Base-by-base conservation (phyloP, 2,329 filamentous ascomycete species). In the Aspergillus sclerotialis region DNA sequence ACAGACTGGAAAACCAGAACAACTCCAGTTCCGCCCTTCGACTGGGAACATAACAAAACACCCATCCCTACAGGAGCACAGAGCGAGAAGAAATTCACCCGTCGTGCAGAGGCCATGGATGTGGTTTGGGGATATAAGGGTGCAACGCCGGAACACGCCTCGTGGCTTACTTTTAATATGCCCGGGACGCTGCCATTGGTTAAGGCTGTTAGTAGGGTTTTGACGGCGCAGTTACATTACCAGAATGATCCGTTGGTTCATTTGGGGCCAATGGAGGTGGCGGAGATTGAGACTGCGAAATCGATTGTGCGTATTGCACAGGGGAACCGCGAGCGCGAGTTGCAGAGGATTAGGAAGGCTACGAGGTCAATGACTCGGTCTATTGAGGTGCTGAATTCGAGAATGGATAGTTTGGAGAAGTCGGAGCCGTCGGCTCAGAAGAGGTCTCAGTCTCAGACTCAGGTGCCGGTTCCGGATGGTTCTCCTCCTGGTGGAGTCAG, bases 111-210 rank as follows among this genome's bases (percentile, higher is more conserved):
- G 11, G 45, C 42, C 3, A 48, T 50, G 44, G 45, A 47, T 32
- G 26, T 43, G 7, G 21, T 49, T 29, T 50, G 43, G 38, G 40
- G 29, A n/a, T 39, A 42, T 24, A 30, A 44, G 26, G 44, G 46
- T n/a, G 42, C 45, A 28, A 52, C 39, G 11, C 37, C 48, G 4
- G 40, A 50, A 25, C 39, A 56, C 41, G 47, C 50, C 4, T 30
- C 39, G 4, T 56, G 50, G 48, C 37, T 53, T 11, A 45, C 41
- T 2, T 40, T 34, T 12, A 40, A 49, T 24, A 38, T 43, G 33
- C 9, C 31, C 3, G 2, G 3, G 0, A n/a, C 44, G 13, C 9
- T 49, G 13, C 47, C 49, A 2, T 42, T 55, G 2, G 33, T 55
- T n/a, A 53, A 47, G 19, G 48, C 48, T 2, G 40, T 57, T 4